Base-by-base conservation (phyloP, 2,329 filamentous ascomycete genomes). In the Beauveria rudraprayagi region DNA sequence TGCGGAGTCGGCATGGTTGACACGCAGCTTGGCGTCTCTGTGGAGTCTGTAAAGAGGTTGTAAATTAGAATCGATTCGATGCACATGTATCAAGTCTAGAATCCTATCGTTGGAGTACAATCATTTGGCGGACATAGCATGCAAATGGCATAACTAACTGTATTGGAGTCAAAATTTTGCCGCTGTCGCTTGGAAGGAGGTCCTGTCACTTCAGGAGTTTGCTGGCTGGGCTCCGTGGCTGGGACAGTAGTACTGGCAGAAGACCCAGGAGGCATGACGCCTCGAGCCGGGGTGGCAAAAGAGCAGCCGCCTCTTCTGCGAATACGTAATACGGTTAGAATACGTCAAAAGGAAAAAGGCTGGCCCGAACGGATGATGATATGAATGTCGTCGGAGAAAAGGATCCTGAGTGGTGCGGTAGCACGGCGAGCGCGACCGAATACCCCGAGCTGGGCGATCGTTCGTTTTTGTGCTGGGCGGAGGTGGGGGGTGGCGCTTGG, bases 11-110 rank as follows among this genome's bases (percentile, higher is more conserved):
- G 34, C 65, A 66, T 9, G 61, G 57, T 44, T 66, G 64, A 22
- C 65, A 66, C 3, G 64, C 64, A 37, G 64, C 64, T 55, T 66
- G 64, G 26, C 65, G 55, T 50, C 64, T 61, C 34, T 59, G 59
- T 37, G 64, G 37, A 22, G 34, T 28, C 61, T 65, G 43, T 5
- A 19, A 2, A 16, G 26, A 30, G 41, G 43, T 34, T 24, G 17
- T 14, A 9, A 7, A 30, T 57, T 28, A 56, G 43, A 47, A 37
- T 11, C 17, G 9, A 14, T 16, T 14, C 19, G 47, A 28, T 30
- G 28, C 24, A n/a, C 17, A 3, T 10, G 40, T 1, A 28, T 9
- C 28, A 43, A 19, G 17, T 10, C 14, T 17, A 14, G 17, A 3
- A 14, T 2, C 8, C 9, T 5, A 14, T 19, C 11, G n/a, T 5